These are phyloP conservation scores for Arthroderma uncinatum DNA, from an alignment of 2,329 filamentous ascomycete genomes.

Conservation along the genomic window DNA sequence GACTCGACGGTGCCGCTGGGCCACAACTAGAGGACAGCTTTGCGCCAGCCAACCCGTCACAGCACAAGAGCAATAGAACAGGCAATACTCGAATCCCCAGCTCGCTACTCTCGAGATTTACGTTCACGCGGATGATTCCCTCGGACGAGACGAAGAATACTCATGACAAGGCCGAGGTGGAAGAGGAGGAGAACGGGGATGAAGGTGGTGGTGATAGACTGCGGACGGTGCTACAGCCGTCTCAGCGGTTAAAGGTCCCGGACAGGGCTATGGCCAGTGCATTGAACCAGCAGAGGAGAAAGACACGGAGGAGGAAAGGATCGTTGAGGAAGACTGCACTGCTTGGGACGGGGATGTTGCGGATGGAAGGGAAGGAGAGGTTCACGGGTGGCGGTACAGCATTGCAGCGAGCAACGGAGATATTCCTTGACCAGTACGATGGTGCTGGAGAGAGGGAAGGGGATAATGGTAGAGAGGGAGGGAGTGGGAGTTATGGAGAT, in stretches of 20 bases:
- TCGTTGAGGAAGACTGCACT: constrained; percentile 81
- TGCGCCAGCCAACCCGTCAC: background rate
- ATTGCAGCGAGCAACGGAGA: constrained; percentile 8
- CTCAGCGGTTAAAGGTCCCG: background rate
- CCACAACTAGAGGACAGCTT: background rate
- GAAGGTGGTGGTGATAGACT: constrained; percentile 2
- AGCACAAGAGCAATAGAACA: background rate
- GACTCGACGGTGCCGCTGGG: background rate
- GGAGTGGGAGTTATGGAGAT: background rate
- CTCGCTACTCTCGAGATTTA: constrained; percentile 18
- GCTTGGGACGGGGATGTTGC: constrained; percentile 45
- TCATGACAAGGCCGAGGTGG: constrained; percentile 14
- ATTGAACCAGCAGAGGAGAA: constrained; percentile 39
- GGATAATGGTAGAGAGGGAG: background rate
- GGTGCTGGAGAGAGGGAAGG: constrained; percentile 11
- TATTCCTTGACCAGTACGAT: background rate
- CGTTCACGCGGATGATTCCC: constrained; percentile 11
- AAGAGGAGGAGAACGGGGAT: constrained; percentile 12
- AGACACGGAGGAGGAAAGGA: constrained; percentile 62
- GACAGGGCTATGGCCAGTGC: constrained; percentile 40
- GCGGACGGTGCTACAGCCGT: background rate
- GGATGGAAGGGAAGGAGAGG: constrained; percentile 27
- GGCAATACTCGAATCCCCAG: constrained; percentile 19
- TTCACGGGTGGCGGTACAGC: constrained; percentile 10
- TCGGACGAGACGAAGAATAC: background rate